Conservation (phyloP, 192 early-diverging fungal species). For the Funneliformis mosseae region DNA sequence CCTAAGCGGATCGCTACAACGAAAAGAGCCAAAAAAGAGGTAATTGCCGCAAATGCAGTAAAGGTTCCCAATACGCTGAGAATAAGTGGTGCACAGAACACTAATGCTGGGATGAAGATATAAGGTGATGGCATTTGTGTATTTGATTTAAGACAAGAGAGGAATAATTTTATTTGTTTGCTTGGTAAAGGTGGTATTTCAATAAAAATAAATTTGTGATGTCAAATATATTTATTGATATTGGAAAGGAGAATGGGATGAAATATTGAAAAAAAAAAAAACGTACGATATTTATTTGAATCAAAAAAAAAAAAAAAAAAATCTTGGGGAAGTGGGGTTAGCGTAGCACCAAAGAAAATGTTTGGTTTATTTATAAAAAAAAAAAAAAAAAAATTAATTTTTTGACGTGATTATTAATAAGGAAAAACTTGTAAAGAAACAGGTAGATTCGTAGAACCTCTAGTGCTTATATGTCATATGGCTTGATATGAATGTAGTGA, state of each 20-base stretch:
- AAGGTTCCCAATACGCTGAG: not conserved
- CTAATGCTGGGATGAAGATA: not conserved
- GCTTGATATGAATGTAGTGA: not conserved
- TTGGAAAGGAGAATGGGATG: too few relatives aligned
- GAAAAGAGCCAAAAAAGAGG: not conserved
- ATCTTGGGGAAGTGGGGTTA: too few relatives aligned
- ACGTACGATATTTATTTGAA: too few relatives aligned
- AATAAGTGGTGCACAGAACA: not conserved
- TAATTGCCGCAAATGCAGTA: not conserved
- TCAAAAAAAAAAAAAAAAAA: too few relatives aligned
- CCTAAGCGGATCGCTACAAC: not conserved
- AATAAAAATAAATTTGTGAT: too few relatives aligned
- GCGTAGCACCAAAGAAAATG: too few relatives aligned
- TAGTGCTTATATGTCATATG: not conserved
- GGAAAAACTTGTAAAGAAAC: not conserved
- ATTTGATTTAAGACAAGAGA: not conserved
- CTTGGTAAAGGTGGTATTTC: too few relatives aligned
- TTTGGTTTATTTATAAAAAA: too few relatives aligned
- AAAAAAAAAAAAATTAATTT: too few relatives aligned
- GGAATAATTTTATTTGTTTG: not conserved
- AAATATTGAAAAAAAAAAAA: too few relatives aligned
- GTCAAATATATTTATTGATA: too few relatives aligned
- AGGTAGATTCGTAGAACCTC: not conserved
- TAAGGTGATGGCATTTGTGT: not conserved
- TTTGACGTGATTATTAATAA: too few relatives aligned